Conservation (phyloP, 163 green algal genomes). For the Chlamydomonas reinhardtii region DNA sequence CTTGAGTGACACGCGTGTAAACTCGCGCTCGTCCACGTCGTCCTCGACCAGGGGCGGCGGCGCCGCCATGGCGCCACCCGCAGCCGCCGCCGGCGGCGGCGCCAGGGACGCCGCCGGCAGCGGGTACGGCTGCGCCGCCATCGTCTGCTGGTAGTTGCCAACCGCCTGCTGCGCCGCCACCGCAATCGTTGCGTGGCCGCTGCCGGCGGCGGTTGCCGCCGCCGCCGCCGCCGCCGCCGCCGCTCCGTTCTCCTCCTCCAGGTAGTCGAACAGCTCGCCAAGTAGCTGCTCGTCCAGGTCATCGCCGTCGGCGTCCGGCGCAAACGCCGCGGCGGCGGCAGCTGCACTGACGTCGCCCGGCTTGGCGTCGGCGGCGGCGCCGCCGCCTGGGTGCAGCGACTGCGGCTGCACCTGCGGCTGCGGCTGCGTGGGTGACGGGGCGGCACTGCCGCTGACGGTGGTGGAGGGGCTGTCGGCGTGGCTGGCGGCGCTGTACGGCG, state of each 20-base stretch:
- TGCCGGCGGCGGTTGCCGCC: neutral
- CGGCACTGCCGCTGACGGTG: no score
- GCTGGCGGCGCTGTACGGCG: no score
- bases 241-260: neutral
- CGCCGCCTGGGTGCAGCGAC: no score
- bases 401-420: no score
- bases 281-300: conserved; percentile 21
- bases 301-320: neutral
- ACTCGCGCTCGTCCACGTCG: conserved; percentile 30
- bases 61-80: neutral
- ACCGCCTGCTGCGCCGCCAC: neutral
- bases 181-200: neutral
- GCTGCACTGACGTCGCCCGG: no score
- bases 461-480: no score
- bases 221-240: no score
- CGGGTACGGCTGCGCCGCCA: conserved; percentile 21
- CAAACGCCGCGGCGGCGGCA: no score
- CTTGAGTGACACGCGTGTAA: conserved; percentile 45
- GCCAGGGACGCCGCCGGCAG: neutral
- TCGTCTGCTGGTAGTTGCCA: neutral
- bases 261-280: conserved; percentile 1
- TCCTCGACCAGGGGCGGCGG: neutral
- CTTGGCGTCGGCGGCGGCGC: neutral
- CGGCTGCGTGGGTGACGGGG: no score
- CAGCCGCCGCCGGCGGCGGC: neutral